phyloP scores from a whole-genome alignment of 2,329 filamentous ascomycete species.

The Alternaria consortialis region DNA sequence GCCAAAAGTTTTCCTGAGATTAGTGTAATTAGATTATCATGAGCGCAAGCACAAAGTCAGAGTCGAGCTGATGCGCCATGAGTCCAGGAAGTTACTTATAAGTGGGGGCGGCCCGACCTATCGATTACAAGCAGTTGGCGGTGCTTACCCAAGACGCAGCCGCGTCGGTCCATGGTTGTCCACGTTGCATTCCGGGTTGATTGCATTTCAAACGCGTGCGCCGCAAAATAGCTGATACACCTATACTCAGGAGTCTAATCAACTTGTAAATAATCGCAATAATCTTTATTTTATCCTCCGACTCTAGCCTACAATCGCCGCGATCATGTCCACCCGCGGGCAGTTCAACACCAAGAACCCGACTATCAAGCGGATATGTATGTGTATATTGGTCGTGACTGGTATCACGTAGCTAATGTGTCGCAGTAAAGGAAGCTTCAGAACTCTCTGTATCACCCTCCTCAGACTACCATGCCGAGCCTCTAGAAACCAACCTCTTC shows the following conservation, averaged over 20 bases:
- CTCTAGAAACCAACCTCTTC: conserved; percentile 89
- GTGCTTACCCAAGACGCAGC: conserved; percentile 11
- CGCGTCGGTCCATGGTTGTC: conserved; percentile 9
- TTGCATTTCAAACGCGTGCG: conserved; percentile 4
- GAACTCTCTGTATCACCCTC: conserved; percentile 84
- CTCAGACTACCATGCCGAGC: conserved; percentile 83
- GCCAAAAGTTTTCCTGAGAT: too few relatives aligned
- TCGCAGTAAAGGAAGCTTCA: conserved; percentile 83
- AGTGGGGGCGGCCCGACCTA: conserved; percentile 1
- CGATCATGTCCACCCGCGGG: conserved; percentile 52
- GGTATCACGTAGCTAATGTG: conserved; percentile 25
- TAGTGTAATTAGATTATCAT: too few relatives aligned
- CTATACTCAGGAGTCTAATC: neutral
- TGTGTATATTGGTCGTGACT: conserved; percentile 35
- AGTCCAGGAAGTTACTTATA: neutral
- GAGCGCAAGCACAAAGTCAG: too few relatives aligned
- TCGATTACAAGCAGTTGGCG: conserved; percentile 14
- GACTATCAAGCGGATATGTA: conserved; percentile 85
- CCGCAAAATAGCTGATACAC: neutral
- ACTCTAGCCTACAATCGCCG: neutral
- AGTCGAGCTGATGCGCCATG: neutral
- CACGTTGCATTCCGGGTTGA: conserved; percentile 15
- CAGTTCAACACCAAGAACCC: conserved; percentile 78
- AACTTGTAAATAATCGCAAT: neutral
- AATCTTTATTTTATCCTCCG: neutral